Evolutionary conservation across 1,284 basidiomycete species (phyloP).

Genomic region (Volvariella surrecta): DNA sequence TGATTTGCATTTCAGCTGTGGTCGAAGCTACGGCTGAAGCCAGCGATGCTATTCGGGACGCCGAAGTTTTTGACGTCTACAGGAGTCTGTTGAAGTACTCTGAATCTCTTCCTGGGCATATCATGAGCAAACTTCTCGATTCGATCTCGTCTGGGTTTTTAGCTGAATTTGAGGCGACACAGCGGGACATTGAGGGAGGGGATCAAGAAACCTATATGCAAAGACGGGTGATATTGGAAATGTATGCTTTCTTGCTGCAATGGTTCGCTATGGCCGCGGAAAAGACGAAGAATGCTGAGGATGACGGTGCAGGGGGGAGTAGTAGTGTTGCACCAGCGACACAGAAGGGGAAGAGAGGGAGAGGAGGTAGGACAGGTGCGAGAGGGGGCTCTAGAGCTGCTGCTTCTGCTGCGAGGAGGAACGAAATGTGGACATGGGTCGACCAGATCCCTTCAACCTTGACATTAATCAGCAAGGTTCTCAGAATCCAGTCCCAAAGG

Average conservation of each 20-base stretch:
- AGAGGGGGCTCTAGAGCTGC: constrained; percentile 36
- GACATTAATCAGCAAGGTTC: constrained; percentile 59
- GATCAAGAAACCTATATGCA: constrained; percentile 61
- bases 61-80: constrained; percentile 70
- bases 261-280: constrained; percentile 82
- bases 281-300: constrained; percentile 52
- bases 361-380: constrained; percentile 54
- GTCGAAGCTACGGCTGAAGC: constrained; percentile 70
- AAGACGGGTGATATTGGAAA: constrained; percentile 69
- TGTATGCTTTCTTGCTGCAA: constrained; percentile 80
- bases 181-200: constrained; percentile 58
- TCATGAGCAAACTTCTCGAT: constrained; percentile 75
- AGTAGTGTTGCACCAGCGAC: constrained; percentile 26
- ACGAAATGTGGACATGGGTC: constrained; percentile 67
- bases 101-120: constrained; percentile 43
- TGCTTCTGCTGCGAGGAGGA: constrained; percentile 31
- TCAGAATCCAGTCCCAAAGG: constrained; percentile 69
- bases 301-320: constrained; percentile 32
- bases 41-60: constrained; percentile 59
- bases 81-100: constrained; percentile 70
- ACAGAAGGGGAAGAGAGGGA: constrained; percentile 41
- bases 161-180: constrained; percentile 59
- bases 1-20: constrained; percentile 38
- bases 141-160: constrained; percentile 66
- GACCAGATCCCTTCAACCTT: constrained; percentile 69